Conservation (phyloP, 2,329 filamentous ascomycete species). For the Fusarium annulatum region DNA sequence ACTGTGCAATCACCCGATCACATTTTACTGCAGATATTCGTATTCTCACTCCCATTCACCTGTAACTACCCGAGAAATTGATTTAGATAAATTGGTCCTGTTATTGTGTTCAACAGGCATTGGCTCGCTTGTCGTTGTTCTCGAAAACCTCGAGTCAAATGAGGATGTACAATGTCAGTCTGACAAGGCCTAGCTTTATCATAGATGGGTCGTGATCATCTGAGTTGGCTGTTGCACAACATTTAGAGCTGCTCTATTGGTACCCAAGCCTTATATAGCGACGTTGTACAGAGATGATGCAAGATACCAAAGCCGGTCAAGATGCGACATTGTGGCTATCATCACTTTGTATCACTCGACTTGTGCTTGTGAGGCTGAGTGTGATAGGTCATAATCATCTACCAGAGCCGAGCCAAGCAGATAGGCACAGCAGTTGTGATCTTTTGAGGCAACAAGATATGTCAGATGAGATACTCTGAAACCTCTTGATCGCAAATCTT, state of each 20-base stretch:
- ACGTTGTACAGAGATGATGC: constrained; percentile 36
- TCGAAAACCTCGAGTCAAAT: constrained; percentile 6
- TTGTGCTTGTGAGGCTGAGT: background rate
- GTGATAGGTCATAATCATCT: background rate
- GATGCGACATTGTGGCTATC: constrained; percentile 28
- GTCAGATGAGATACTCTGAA: background rate
- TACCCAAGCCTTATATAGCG: constrained; percentile 24
- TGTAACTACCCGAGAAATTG: constrained; percentile 30
- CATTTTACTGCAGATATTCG: constrained; percentile 7
- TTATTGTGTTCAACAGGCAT: constrained; percentile 9
- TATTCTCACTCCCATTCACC: constrained; percentile 1
- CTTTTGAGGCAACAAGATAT: background rate
- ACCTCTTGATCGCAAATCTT: background rate
- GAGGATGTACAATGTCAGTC: constrained; percentile 5
- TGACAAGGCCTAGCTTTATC: constrained; percentile 19
- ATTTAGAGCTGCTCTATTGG: background rate
- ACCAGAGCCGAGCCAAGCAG: background rate
- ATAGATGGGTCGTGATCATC: constrained; percentile 3
- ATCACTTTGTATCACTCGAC: background rate
- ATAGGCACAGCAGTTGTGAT: background rate
- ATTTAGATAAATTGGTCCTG: constrained; percentile 15
- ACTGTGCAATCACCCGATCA: constrained; percentile 40
- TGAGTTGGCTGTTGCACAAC: constrained; percentile 32
- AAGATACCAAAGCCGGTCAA: constrained; percentile 11
- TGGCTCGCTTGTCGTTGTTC: constrained; percentile 10